These are phyloP conservation scores for Baeospora myosura DNA, from an alignment of 1,284 basidiomycete species.

Conservation along the genomic window DNA sequence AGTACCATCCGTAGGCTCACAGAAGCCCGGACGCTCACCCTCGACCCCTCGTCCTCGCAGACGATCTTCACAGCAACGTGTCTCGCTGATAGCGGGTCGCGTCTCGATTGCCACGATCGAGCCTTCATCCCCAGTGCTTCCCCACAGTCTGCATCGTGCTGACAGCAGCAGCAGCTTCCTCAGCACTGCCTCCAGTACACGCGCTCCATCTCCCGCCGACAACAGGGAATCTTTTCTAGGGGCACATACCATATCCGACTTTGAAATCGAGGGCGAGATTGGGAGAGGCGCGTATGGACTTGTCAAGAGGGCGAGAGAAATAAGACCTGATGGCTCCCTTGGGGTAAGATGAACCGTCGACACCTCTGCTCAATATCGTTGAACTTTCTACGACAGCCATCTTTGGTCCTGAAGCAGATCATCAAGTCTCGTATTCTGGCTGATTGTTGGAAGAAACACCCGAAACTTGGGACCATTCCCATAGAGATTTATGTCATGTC, in stretches of 20 bases:
- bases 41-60: slow-evolving; percentile 56
- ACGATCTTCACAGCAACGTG: slow-evolving; percentile 73
- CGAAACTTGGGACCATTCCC: slow-evolving; percentile 90
- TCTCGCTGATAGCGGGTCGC: slow-evolving; percentile 73
- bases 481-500: slow-evolving; percentile 99
- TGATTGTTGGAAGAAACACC: slow-evolving; percentile 98
- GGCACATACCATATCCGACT: slow-evolving; percentile 67
- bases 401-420: slow-evolving; percentile 92
- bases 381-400: slow-evolving; percentile 35
- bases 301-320: slow-evolving; percentile 85
- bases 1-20: slow-evolving; percentile 11
- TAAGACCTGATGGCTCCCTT: slow-evolving; percentile 63
- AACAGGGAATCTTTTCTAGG: slow-evolving; percentile 46
- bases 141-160: slow-evolving; percentile 55
- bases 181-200: slow-evolving; percentile 50
- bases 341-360: slow-evolving; percentile 55
- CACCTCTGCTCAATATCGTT: slow-evolving; percentile 4
- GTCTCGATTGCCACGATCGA: slow-evolving; percentile 68
- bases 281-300: slow-evolving; percentile 96
- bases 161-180: slow-evolving; percentile 55
- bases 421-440: slow-evolving; percentile 98
- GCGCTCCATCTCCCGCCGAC: slow-evolving; percentile 50
- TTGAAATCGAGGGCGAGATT: slow-evolving; percentile 79
- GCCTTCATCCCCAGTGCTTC: slow-evolving; percentile 51
- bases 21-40: slow-evolving; percentile 30